phyloP scores from a whole-genome alignment of 306 rosid species.

The Cercis canadensis region DNA sequence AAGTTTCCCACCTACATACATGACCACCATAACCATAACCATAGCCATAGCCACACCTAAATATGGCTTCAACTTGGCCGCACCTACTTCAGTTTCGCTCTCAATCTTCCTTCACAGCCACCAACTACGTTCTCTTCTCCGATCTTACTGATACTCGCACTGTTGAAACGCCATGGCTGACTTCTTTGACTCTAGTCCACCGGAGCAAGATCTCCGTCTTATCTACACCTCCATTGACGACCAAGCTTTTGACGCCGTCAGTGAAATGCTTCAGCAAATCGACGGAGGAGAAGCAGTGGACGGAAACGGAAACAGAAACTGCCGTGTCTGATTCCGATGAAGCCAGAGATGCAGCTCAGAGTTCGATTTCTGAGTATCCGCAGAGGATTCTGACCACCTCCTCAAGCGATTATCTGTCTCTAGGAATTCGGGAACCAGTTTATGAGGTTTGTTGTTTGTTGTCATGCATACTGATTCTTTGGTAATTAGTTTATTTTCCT shows the following conservation, averaged over 20 bases:
- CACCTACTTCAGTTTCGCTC: conserved; percentile 55
- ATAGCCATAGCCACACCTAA: conserved; percentile 15
- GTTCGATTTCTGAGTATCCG: conserved; percentile 42
- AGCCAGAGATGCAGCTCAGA: conserved; percentile 23
- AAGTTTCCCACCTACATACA: conserved; percentile 44
- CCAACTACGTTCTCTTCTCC: conserved; percentile 53
- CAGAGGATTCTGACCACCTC: conserved; percentile 50
- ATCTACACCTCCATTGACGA: conserved; percentile 35
- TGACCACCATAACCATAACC: conserved; percentile 44
- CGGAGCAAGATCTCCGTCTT: conserved; percentile 39
- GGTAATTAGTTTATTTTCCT: too few relatives aligned
- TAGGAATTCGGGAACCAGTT: conserved; percentile 95
- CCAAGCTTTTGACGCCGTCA: conserved; percentile 21
- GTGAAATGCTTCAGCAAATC: conserved; percentile 61
- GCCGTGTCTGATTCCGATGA: conserved; percentile 40
- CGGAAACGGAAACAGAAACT: conserved; percentile 50
- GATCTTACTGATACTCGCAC: conserved; percentile 41
- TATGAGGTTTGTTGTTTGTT: conserved; percentile 65
- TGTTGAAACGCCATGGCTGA: conserved; percentile 34
- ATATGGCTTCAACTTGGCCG: conserved; percentile 69
- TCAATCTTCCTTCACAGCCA: conserved; percentile 42
- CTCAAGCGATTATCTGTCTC: conserved; percentile 64
- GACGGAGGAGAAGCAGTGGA: conserved; percentile 64
- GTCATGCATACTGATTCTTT: neutral
- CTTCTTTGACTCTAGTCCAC: conserved; percentile 36